Percentiles rank a stretch among this genome's conserved stretches.
phyloP scores from a whole-genome alignment of 257 asterid genomes.

The Fraxinus anomala region DNA sequence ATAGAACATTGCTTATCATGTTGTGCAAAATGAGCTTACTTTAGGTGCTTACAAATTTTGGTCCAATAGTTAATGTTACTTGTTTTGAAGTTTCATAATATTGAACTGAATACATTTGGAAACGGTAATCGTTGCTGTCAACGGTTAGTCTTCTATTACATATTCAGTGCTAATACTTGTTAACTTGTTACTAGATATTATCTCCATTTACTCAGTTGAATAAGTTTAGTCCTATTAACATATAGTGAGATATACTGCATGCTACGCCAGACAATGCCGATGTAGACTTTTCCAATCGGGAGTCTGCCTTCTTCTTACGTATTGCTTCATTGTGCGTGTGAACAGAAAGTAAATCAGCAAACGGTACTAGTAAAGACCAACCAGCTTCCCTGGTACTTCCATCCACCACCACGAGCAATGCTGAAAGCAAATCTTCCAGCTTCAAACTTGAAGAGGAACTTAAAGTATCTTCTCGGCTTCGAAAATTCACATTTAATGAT shows the following conservation, averaged over 20 bases:
- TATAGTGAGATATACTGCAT: background rate
- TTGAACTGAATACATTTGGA: background rate
- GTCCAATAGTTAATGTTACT: background rate
- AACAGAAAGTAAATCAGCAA: slow-evolving; percentile 61
- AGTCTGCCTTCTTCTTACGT: background rate
- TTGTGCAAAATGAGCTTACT: background rate
- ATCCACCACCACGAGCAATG: slow-evolving; percentile 63
- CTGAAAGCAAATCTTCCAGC: slow-evolving; percentile 61
- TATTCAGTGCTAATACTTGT: background rate
- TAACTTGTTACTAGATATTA: background rate
- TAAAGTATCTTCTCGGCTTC: slow-evolving; percentile 64
- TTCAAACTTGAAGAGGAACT: slow-evolving; percentile 64
- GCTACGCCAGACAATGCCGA: background rate
- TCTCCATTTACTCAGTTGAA: background rate
- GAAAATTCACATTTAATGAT: slow-evolving; percentile 63
- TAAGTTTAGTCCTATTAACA: background rate
- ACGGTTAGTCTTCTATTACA: background rate
- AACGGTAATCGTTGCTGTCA: background rate
- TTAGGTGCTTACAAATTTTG: background rate
- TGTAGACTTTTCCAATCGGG: background rate
- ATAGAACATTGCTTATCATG: background rate
- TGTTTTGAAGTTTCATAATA: slow-evolving; percentile 7
- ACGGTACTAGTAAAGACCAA: slow-evolving; percentile 49
- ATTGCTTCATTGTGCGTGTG: slow-evolving; percentile 12
- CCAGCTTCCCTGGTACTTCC: slow-evolving; percentile 43